Evolutionary conservation across 2,329 filamentous ascomycete species (phyloP), one percentile per base, ranked within the genome.

Genomic region (Fusarium falciforme): DNA sequence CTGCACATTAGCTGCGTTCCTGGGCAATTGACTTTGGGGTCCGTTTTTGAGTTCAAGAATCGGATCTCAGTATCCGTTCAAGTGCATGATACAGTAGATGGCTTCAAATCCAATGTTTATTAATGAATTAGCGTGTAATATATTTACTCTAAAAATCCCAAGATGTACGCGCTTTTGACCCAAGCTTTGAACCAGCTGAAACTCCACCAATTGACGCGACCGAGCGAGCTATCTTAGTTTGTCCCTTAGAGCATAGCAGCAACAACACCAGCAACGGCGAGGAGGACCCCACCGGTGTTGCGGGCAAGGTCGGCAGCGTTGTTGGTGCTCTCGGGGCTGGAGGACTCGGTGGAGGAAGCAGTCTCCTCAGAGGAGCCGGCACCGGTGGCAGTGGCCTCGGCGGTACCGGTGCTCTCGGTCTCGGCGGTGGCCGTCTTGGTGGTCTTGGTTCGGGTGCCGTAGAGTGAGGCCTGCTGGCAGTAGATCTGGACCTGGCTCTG

Each of bases 401-500:
- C 49, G 17, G 71, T 57, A 9, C 25, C 67, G 20, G 70, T 40
- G 29, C 67, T 76, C 40, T 78, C 55, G 40, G 72, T 20, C 35
- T 61, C 68, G 31, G 76, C 66, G 16, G 76, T 66, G 52, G 72
- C 68, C 22, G 81, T 78, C 61, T 68, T 75, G 52, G 78, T 68
- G 59, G 73, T 68, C 60, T 72, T 72, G 67, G 79, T 78, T 44
- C 78, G 79, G 52, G 83, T 83, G 61, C 83, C 81, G 80, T 83
- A 85, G 77, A 85, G 81, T 67, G 81, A 84, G 68, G 85, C 86
- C 73, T 86, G 83, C 66, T 80, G 78, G 83, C 87, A 89, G 83
- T 80, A 85, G 76, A 83, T 81, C 68, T 79, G 78, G 71, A 85
- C 82, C 78, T 85, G 82, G 74, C 81, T 78, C 59, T 80, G 71